Base-by-base conservation (phyloP, 1,139 yeast species). In the Nakaseomyces glabratus region DNA sequence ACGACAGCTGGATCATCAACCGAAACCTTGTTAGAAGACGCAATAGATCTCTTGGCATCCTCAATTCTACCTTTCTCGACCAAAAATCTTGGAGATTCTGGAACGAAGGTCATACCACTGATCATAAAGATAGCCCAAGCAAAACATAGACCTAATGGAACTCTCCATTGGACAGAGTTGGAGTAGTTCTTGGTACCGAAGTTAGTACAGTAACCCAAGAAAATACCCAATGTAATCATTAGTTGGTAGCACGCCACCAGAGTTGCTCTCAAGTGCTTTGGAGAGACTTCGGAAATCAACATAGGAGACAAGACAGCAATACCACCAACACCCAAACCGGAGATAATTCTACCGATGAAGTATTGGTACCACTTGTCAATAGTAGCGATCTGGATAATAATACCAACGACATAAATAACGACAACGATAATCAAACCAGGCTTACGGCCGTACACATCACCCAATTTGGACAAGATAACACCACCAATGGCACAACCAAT, bases 41-140 rank as follows among this genome's bases (percentile, higher is more conserved):
- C 76, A 49, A 82, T 58, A 35, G 85, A 65, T 42, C 58, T 52
- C 60, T 68, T 69, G 20, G 90, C 93, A 36, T 69, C 71, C 16
- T 68, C 81, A 35, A 72, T 60, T 40, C 62, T 61, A 42, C 68
- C 73, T 34, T 57, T 62, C 43, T 74, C 71, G 42, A 78, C 69
- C 56, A 70, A 68, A 61, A 62, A 82, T 62, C 93, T 71, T 47
- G 93, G 88, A 26, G 90, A 76, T 61, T 82, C 93, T 39, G 93
- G 93, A 60, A 79, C 71, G 50, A 76, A 63, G 33, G 68, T 47
- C 73, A 80, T 72, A 55, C 82, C 90, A 33, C 57, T 46, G 34
- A 64, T 48, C 52, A 67, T 57, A 33, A 66, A 45, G 35, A 59
- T 34, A 12, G 69, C 68, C 68, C 69, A 67, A 32, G 60, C 57